Evolutionary conservation across 2,329 filamentous ascomycete genomes (phyloP).

Genomic region (Aspergillus alliaceus): DNA sequence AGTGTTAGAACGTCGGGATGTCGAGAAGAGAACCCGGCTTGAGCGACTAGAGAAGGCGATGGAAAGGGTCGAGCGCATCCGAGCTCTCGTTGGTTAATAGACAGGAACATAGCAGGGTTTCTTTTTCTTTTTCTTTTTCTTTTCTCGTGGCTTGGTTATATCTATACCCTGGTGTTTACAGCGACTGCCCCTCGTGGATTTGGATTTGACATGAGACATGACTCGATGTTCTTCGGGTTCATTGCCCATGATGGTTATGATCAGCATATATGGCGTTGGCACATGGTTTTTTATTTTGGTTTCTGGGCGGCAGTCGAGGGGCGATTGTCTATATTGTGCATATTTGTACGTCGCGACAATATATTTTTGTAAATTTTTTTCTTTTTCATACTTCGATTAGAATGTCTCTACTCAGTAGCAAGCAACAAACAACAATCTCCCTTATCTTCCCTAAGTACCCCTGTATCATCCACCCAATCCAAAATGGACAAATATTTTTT

Average conservation of each 20-base stretch:
- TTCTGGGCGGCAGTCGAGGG: not conserved
- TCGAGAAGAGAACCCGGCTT: constrained; percentile 53
- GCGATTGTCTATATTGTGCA: not conserved
- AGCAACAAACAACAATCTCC: not conserved
- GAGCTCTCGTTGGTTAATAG: constrained; percentile 50
- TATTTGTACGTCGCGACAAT: not conserved
- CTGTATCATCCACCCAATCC: not conserved
- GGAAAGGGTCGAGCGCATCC: constrained; percentile 58
- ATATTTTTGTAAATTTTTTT: not conserved
- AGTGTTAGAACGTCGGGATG: constrained; percentile 46
- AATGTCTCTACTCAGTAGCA: not conserved
- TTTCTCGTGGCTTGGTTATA: not conserved
- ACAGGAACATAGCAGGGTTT: constrained; percentile 5
- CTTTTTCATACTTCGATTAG: not conserved
- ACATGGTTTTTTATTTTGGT: not conserved
- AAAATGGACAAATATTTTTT: no score
- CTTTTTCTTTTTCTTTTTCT: not conserved
- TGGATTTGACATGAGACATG: constrained; percentile 15
- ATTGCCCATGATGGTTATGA: constrained; percentile 11
- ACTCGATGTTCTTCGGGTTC: constrained; percentile 9
- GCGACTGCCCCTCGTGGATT: constrained; percentile 1
- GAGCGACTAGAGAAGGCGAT: constrained; percentile 58
- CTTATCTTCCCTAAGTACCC: not conserved
- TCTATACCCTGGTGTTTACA: constrained; percentile 3
- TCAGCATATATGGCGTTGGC: constrained; percentile 7